These are phyloP conservation scores for Chalciporus chontae DNA, from an alignment of 768 basidiomycete genomes.

Conservation along the genomic window DNA sequence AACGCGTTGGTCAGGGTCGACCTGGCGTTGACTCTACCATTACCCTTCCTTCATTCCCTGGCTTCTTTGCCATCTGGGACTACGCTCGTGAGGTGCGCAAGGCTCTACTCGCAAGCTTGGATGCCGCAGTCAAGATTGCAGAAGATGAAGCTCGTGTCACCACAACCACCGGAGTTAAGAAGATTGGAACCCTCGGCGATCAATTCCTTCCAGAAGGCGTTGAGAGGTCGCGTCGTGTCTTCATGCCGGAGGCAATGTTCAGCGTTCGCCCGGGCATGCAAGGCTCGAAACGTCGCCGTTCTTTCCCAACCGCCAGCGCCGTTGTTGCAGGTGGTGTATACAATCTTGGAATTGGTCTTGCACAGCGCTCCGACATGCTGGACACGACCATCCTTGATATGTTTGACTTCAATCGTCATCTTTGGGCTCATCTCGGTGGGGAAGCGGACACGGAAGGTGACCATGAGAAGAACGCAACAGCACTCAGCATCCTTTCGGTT, in stretches of 20 bases:
- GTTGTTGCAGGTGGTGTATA: conserved; percentile 75
- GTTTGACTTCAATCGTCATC: conserved; percentile 80
- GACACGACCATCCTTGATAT: conserved; percentile 82
- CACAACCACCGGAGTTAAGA: conserved; percentile 62
- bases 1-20: conserved; percentile 72
- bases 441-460: conserved; percentile 26
- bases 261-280: conserved; percentile 45
- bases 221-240: conserved; percentile 77
- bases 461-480: conserved; percentile 48
- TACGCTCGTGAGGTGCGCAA: conserved; percentile 79
- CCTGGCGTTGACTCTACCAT: conserved; percentile 53
- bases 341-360: conserved; percentile 81
- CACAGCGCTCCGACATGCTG: conserved; percentile 70
- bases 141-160: conserved; percentile 79
- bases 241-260: conserved; percentile 99
- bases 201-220: conserved; percentile 76
- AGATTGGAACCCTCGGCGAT: conserved; percentile 68
- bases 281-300: conserved; percentile 36
- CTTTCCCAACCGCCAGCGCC: conserved; percentile 36
- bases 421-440: conserved; percentile 65
- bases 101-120: conserved; percentile 75
- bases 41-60: conserved; percentile 77
- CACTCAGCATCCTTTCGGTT: conserved; percentile 69
- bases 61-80: conserved; percentile 78
- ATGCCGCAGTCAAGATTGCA: conserved; percentile 71